These are phyloP conservation scores for Boletus eberwhitei DNA, from an alignment of 768 basidiomycete species.

Conservation along the genomic window DNA sequence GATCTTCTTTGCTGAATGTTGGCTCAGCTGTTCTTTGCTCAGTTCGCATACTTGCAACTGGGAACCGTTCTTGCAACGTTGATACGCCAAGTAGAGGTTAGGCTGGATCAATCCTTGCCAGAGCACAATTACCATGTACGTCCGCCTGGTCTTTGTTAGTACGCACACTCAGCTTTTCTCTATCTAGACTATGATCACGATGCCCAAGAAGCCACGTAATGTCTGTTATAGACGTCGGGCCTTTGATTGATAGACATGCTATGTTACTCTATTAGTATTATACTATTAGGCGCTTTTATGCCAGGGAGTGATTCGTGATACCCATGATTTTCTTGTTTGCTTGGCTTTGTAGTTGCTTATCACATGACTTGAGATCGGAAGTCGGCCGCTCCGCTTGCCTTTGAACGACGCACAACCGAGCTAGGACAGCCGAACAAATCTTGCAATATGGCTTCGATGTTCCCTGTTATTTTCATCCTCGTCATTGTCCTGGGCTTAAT, in stretches of 20 bases:
- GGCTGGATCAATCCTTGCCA: constrained; percentile 61
- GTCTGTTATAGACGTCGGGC: constrained; percentile 67
- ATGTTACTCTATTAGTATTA: constrained; percentile 4
- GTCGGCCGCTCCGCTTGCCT: neutral
- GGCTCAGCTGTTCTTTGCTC: constrained; percentile 1
- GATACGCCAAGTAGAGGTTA: constrained; percentile 72
- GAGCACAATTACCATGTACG: constrained; percentile 87
- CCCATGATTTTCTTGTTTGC: neutral
- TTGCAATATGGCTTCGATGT: constrained; percentile 58
- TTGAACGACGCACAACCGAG: neutral
- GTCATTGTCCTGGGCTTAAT: constrained; percentile 64
- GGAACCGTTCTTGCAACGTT: constrained; percentile 79
- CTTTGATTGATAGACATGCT: constrained; percentile 38
- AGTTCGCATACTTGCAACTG: constrained; percentile 95
- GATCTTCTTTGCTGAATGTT: neutral
- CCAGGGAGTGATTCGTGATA: too few relatives aligned
- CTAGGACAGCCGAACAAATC: neutral
- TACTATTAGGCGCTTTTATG: too few relatives aligned
- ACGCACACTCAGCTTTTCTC: constrained; percentile 3
- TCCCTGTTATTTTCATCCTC: constrained; percentile 68
- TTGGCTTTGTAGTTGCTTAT: neutral
- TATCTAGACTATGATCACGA: constrained; percentile 86
- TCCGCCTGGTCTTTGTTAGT: constrained; percentile 11
- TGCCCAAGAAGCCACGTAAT: constrained; percentile 69
- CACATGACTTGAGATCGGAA: constrained; percentile 8